Evolutionary conservation across 179 eudicot species (phyloP), one percentile per base, ranked within the genome.

Genomic region (Silene coronaria): DNA sequence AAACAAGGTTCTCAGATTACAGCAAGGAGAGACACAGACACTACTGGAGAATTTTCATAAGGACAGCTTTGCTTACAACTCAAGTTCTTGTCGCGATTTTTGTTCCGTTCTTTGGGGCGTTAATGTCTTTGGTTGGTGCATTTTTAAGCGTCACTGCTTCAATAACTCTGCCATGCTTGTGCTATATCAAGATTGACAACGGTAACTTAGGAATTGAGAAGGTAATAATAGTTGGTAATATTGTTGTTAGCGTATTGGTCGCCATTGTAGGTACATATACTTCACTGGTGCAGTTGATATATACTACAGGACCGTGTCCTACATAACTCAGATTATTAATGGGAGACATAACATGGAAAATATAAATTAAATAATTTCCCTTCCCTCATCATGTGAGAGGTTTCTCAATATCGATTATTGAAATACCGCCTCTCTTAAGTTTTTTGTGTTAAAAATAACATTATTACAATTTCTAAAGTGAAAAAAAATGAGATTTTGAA

Each of bases 91-190:
- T 91, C 36, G 94, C 95, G 19, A 26, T 91, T 38, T 17, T 86
- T 7, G 42, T 91, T 26, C 96, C 97, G 3, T 89, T 88, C 76
- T 92, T 92, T 5, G 96, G 83, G 36, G 73, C 74, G 45, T 86
- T 91, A 0, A 89, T 92, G 92, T 85, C 96, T 0, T 90, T 92
- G 6, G 90, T 91, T 13, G 96, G 97, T 32, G 97, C 96, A 4
- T 88, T 91, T 74, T 34, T 91, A 24, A 91, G 97, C 38, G 77
- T 87, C 19, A 86, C 87, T 4, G 89, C 89, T 5, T 89, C 92
- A 0, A 78, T 91, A 6, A 78, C 84, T 7, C 60, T 92, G 13
- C 92, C 96, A 2, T 88, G 92, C 83, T 76, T 88, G 67, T 92
- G 92, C 60, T 92, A 85, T 84, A 63, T 89, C 87, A 92, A 88